phyloP scores from a whole-genome alignment of 768 basidiomycete species.

The Rhizopogon vesiculosus region DNA sequence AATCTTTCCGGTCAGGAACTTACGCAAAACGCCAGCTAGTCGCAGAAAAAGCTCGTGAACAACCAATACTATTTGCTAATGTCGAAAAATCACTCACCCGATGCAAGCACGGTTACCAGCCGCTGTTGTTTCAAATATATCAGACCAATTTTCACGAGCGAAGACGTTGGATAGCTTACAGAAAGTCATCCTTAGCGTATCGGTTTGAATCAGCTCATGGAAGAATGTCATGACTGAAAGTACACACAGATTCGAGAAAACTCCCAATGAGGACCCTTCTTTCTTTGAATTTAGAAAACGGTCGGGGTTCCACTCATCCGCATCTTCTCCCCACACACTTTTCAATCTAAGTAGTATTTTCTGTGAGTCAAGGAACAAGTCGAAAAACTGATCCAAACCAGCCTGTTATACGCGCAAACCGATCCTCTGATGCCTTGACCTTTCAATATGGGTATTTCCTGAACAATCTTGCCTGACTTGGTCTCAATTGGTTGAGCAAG shows the following conservation, averaged over 20 bases:
- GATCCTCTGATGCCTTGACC: conserved; percentile 12
- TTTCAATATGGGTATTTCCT: conserved; percentile 12
- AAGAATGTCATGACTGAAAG: not conserved
- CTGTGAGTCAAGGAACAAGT: not conserved
- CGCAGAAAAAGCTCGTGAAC: not conserved
- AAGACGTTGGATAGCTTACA: not conserved
- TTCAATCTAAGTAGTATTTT: not conserved
- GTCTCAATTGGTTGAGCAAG: conserved; percentile 25
- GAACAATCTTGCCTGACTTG: conserved; percentile 14
- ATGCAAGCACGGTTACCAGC: conserved; percentile 8
- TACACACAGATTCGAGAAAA: conserved; percentile 8
- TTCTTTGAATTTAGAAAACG: conserved; percentile 8
- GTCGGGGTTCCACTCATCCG: conserved; percentile 15
- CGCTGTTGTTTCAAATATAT: not conserved
- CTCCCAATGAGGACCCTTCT: conserved; percentile 1
- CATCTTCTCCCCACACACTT: conserved; percentile 16
- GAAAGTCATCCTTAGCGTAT: conserved; percentile 5
- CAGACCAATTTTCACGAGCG: too few species aligned
- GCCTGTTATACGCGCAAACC: conserved; percentile 27
- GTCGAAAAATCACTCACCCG: conserved; percentile 3
- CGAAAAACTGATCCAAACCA: not conserved
- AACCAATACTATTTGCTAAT: not conserved
- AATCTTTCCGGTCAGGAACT: not conserved
- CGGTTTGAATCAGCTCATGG: not conserved
- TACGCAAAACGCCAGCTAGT: conserved; percentile 11